Base-by-base conservation (phyloP, 495 filamentous ascomycete genomes). In the Oidiodendron maius region DNA sequence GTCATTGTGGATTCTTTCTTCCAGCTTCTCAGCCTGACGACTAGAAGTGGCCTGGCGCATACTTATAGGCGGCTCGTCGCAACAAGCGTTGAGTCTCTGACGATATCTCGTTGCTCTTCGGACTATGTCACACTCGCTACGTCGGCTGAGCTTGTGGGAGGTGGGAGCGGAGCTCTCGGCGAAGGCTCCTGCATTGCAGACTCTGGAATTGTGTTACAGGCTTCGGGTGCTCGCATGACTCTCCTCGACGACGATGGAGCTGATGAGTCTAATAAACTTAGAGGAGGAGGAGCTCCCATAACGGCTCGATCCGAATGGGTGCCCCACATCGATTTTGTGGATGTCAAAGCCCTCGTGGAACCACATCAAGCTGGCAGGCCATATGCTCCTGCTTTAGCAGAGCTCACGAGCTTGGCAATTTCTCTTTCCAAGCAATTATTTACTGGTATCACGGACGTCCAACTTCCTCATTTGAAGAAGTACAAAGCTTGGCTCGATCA, bases 201-300 rank as follows among this genome's bases (percentile, higher is more conserved):
- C n/a, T 8, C 8, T n/a, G n/a, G 18, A n/a, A 37, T 17, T 6
- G 35, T 37, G 4, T n/a, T 37, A 4, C 3, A 37, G 4, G 18
- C 18, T 4, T 5, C n/a, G 18, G 35, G 35, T 13, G 4, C n/a
- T 17, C 4, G 18, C n/a, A 13, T 5, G 4, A 3, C 35, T 3
- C 22, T 13, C 5, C 16, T 20, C 12, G 15, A 4, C 10, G 23
- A 4, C 13, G 30, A 3, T 4, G 15, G 42, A 16, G 38, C 23
- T 20, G 2, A 20, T 13, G 28, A 50, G 23, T n/a, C 18, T 21
- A n/a, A 66, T 67, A 13, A 47, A 59, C 15, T 67, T n/a, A n/a
- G n/a, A n/a, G n/a, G n/a, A n/a, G n/a, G n/a, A n/a, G n/a, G n/a
- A n/a, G n/a, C n/a, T 69, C 46, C 40, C 59, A 0, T 39, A 38